These are phyloP conservation scores for Fusarium abutilonis DNA, from an alignment of 2,329 filamentous ascomycete genomes.

Conservation along the genomic window DNA sequence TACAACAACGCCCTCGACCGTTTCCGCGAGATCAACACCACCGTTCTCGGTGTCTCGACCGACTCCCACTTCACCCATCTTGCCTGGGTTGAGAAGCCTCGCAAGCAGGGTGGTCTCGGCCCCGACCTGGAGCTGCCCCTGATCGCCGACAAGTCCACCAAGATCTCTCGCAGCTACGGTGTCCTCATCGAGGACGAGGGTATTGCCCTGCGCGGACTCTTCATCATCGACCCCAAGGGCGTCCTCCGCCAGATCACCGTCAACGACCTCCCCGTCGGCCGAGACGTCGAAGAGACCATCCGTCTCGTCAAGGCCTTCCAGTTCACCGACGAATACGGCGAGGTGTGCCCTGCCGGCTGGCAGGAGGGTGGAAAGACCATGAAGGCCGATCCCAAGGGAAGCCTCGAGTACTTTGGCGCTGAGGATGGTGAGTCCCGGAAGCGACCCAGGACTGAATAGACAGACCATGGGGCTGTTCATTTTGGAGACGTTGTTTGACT, in stretches of 20 bases:
- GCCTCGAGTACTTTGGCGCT: conserved; percentile 58
- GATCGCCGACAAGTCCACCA: conserved; percentile 69
- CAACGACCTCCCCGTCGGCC: conserved; percentile 72
- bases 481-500: conserved; percentile 22
- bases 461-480: background rate
- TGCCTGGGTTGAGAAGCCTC: conserved; percentile 67
- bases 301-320: conserved; percentile 79
- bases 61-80: conserved; percentile 68
- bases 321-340: conserved; percentile 85
- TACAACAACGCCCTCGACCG: conserved; percentile 70
- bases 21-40: conserved; percentile 67
- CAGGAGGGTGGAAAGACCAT: conserved; percentile 58
- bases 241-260: conserved; percentile 70
- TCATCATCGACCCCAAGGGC: conserved; percentile 73
- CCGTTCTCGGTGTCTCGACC: conserved; percentile 69
- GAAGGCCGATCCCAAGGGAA: conserved; percentile 63
- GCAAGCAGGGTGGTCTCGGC: conserved; percentile 70
- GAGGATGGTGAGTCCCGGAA: conserved; percentile 42
- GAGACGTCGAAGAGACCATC: conserved; percentile 71
- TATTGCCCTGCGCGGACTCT: conserved; percentile 69
- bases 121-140: conserved; percentile 68
- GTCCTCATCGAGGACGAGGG: conserved; percentile 72
- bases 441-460: conserved; percentile 34
- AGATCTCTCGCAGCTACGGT: conserved; percentile 69
- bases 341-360: conserved; percentile 70